Conservation (phyloP, 2,329 filamentous ascomycete species). For the Ascomycota sp. region DNA sequence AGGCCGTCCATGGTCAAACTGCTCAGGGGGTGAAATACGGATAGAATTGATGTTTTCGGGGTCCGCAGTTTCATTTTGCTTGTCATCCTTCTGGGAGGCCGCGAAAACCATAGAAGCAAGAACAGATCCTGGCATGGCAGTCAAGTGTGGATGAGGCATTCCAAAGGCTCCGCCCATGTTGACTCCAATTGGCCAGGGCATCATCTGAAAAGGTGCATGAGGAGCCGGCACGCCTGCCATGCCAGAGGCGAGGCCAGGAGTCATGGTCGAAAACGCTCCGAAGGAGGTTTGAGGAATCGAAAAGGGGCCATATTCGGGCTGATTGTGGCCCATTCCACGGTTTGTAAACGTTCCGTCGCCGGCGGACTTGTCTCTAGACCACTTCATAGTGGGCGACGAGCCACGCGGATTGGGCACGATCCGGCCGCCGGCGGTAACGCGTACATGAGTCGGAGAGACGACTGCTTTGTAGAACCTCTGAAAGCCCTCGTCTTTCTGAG, state of each 20-base stretch:
- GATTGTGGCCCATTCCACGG: slow-evolving; percentile 1
- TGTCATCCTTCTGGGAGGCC: slow-evolving; percentile 6
- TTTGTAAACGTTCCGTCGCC: slow-evolving; percentile 5
- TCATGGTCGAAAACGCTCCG: slow-evolving; percentile 10
- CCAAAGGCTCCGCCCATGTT: slow-evolving; percentile 10
- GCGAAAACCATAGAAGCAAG: slow-evolving; percentile 5
- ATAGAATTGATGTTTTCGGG: slow-evolving; percentile 11
- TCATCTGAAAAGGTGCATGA: slow-evolving; percentile 13
- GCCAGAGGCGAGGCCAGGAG: slow-evolving; percentile 11
- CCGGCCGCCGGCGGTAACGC: slow-evolving; percentile 42
- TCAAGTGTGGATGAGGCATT: slow-evolving; percentile 7
- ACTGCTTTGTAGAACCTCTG: slow-evolving; percentile 45
- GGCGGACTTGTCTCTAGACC: slow-evolving; percentile 18
- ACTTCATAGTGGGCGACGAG: slow-evolving; percentile 30
- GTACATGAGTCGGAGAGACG: slow-evolving; percentile 42
- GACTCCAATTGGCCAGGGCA: slow-evolving; percentile 19
- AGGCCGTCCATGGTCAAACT: slow-evolving; percentile 23
- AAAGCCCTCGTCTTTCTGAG: slow-evolving; percentile 42
- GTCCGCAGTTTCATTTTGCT: slow-evolving; percentile 11
- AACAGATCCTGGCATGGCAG: slow-evolving; percentile 5
- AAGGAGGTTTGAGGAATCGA: slow-evolving; percentile 9
- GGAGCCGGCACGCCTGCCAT: slow-evolving; percentile 11
- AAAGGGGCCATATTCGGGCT: slow-evolving; percentile 5
- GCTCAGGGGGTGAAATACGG: slow-evolving; percentile 18
- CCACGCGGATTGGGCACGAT: slow-evolving; percentile 42